Evolutionary conservation across 345 rosid species (phyloP).

Genomic region (Turnera subulata): DNA sequence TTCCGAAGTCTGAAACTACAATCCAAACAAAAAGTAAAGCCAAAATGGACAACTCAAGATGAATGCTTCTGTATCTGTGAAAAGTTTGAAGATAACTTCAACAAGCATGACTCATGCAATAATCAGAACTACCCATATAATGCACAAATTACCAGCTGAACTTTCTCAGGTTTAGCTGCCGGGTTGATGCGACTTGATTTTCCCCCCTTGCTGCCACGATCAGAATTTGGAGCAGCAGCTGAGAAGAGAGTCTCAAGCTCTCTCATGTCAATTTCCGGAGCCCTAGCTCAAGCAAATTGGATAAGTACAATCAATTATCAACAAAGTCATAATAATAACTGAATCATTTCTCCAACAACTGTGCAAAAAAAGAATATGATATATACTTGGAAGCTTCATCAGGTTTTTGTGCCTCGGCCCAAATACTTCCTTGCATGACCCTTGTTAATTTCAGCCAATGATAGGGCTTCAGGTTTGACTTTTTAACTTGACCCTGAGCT

Average conservation of each 20-base stretch:
- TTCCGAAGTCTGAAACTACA: too few species aligned
- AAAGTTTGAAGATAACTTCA: not conserved
- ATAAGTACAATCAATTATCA: constrained; percentile 13
- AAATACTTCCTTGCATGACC: constrained; percentile 80
- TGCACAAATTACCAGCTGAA: constrained; percentile 68
- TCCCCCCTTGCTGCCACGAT: constrained; percentile 32
- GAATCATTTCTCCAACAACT: constrained; percentile 2
- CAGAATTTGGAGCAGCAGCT: constrained; percentile 49
- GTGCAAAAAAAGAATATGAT: constrained; percentile 11
- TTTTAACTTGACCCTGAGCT: constrained; percentile 51
- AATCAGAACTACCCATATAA: not conserved
- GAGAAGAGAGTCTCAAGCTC: constrained; percentile 85
- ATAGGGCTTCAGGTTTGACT: constrained; percentile 70
- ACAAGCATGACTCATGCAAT: not conserved
- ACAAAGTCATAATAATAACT: constrained; percentile 1
- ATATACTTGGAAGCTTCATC: constrained; percentile 66
- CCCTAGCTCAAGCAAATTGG: constrained; percentile 36
- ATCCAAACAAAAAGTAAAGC: not conserved
- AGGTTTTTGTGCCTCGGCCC: constrained; percentile 80
- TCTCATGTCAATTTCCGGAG: constrained; percentile 72
- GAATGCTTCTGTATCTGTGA: not conserved
- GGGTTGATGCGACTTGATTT: constrained; percentile 45
- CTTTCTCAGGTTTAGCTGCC: constrained; percentile 60
- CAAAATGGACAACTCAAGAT: not conserved
- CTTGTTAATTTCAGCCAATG: constrained; percentile 89